phyloP scores from a whole-genome alignment of 345 rosid species.

The Stellera chamaejasme region DNA sequence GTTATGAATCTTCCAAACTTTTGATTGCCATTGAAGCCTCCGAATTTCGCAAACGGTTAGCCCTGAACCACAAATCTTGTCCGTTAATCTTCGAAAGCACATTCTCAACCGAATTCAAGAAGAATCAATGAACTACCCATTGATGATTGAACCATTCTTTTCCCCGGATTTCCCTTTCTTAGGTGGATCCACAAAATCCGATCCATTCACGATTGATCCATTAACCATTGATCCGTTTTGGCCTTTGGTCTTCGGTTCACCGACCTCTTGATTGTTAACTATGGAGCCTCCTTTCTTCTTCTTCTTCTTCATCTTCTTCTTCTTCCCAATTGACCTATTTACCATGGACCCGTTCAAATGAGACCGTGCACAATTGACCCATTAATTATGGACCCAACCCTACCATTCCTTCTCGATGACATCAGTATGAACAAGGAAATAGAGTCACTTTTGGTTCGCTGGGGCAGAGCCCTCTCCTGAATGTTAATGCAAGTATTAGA shows the following conservation, averaged over 20 bases:
- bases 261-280: neutral
- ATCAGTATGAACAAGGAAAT: slow-evolving; percentile 44
- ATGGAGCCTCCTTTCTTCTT: slow-evolving; percentile 4
- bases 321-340: slow-evolving; percentile 20
- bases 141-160: slow-evolving; percentile 1
- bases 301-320: slow-evolving; percentile 11
- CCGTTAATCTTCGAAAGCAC: neutral
- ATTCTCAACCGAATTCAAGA: neutral
- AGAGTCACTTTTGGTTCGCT: slow-evolving; percentile 73
- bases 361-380: slow-evolving; percentile 14
- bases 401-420: slow-evolving; percentile 15
- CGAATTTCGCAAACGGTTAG: neutral
- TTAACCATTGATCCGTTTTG: slow-evolving; percentile 1
- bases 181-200: slow-evolving; percentile 4
- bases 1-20: slow-evolving; percentile 28
- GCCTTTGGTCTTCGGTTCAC: neutral
- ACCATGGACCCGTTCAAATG: slow-evolving; percentile 29
- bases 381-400: slow-evolving; percentile 6
- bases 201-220: too few species aligned
- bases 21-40: slow-evolving; percentile 21
- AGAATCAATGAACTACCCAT: neutral
- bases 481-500: slow-evolving; percentile 4
- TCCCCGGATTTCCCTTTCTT: neutral
- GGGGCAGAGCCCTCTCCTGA: slow-evolving; percentile 29
- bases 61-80: slow-evolving; percentile 10